Evolutionary conservation across 1,284 basidiomycete species (phyloP).

Genomic region (Sutorius eximius): DNA sequence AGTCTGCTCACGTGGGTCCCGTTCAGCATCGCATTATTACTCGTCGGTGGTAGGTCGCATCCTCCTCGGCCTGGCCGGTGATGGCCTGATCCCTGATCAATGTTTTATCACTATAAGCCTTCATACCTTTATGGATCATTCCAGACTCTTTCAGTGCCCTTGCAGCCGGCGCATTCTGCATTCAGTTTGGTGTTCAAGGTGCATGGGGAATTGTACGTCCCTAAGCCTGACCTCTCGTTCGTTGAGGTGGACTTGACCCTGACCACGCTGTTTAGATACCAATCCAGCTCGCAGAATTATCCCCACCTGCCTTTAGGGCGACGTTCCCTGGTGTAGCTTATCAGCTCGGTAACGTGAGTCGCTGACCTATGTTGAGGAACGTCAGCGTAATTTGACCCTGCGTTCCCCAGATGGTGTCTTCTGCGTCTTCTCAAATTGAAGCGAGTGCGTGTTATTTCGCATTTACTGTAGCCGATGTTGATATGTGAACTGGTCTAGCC

Average conservation of each 20-base stretch:
- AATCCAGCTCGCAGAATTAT: constrained; percentile 85
- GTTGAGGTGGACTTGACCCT: constrained; percentile 6
- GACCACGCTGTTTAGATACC: constrained; percentile 54
- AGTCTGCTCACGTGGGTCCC: background rate
- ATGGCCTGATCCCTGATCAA: background rate
- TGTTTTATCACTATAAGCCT: constrained; percentile 35
- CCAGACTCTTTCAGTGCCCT: constrained; percentile 67
- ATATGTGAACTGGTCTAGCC: constrained; percentile 37
- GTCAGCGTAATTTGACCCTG: background rate
- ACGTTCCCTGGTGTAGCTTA: constrained; percentile 92
- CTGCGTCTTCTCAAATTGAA: constrained; percentile 90
- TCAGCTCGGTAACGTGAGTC: constrained; percentile 71
- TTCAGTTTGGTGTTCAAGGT: constrained; percentile 85
- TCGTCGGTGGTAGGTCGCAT: constrained; percentile 43
- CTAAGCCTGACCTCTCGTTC: background rate
- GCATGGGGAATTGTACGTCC: constrained; percentile 75
- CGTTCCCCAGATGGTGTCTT: constrained; percentile 73
- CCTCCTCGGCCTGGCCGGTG: background rate
- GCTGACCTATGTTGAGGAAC: background rate
- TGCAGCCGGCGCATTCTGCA: constrained; percentile 78
- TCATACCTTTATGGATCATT: constrained; percentile 86
- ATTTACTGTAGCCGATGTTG: background rate
- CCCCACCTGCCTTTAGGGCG: constrained; percentile 89
- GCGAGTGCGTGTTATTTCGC: constrained; percentile 55
- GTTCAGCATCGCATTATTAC: constrained; percentile 51